Conservation (phyloP, 2,329 filamentous ascomycete species). For the Capronia americana region DNA sequence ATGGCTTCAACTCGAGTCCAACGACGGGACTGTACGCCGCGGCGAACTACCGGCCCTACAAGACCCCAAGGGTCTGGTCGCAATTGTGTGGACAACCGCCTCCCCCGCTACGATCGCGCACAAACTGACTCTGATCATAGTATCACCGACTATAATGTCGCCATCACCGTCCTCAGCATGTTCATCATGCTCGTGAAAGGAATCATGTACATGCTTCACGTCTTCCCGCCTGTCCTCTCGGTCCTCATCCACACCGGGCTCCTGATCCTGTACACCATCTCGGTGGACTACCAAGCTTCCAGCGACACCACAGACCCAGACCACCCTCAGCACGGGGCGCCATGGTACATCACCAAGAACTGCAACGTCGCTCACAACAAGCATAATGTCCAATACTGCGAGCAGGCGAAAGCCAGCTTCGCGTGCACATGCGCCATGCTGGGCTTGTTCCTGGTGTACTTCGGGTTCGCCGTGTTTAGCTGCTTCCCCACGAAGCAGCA, state of each 20-base stretch:
- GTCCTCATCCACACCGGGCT: slow-evolving; percentile 59
- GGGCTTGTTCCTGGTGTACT: slow-evolving; percentile 42
- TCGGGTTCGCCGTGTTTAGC: slow-evolving; percentile 35
- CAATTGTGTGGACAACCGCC: slow-evolving; percentile 56
- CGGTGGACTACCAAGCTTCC: slow-evolving; percentile 62
- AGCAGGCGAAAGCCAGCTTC: slow-evolving; percentile 66
- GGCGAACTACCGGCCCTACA: slow-evolving; percentile 64
- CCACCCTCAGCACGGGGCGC: slow-evolving; percentile 61
- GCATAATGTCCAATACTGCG: slow-evolving; percentile 60
- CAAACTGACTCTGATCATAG: slow-evolving; percentile 47
- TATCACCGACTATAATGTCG: slow-evolving; percentile 66
- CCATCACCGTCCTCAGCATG: slow-evolving; percentile 65
- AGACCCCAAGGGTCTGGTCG: slow-evolving; percentile 65
- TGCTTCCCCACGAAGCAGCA: slow-evolving; percentile 48
- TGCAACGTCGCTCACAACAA: slow-evolving; percentile 59
- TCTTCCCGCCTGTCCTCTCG: slow-evolving; percentile 63
- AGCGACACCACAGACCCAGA: slow-evolving; percentile 64
- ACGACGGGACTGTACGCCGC: slow-evolving; percentile 62
- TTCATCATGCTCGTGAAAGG: slow-evolving; percentile 66
- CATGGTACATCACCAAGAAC: slow-evolving; percentile 69
- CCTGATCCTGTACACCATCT: slow-evolving; percentile 61
- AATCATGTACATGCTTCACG: slow-evolving; percentile 62
- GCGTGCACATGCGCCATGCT: slow-evolving; percentile 62
- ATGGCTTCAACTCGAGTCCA: slow-evolving; percentile 68
- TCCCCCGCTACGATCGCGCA: background rate